Evolutionary conservation across 1,139 yeast genomes (phyloP), one percentile per base, ranked within the genome.

Genomic region (Yamadazyma taylorii): DNA sequence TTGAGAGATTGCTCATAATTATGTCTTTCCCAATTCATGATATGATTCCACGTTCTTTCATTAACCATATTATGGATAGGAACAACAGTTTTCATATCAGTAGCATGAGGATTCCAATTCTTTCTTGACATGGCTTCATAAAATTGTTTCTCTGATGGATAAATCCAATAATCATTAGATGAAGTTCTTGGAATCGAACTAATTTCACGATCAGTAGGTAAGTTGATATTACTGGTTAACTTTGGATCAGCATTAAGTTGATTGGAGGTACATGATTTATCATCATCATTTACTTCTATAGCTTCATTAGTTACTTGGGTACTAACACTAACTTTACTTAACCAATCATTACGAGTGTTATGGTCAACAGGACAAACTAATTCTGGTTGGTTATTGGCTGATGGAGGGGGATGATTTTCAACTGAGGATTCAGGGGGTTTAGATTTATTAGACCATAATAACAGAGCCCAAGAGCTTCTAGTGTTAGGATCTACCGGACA

Each of bases 31-130:
- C 98, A 92, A 52, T 74, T 65, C 52, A 80, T 59, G 24, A 92
- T 88, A 54, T 86, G 90, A 42, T 62, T 63, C 98, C 98, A 92
- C 2, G 95, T 95, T 41, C 88, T 67, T 60, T 92, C 98, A 56
- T 92, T 92, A 23, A 92, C 97, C 24, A 87, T 79, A 55, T 92
- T 92, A 58, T 92, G 98, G 32, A 92, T 84, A 1, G 97, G 97
- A 2, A 92, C 96, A 26, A 92, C 88, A 0, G 94, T 78, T 47
- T 79, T 70, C 97, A 92, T 92, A 55, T 90, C 97, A 7, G 66
- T 61, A 1, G 86, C 85, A 12, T 78, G 67, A 2, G 97, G 97
- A 38, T 81, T 75, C 90, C 95, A 88, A 43, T 85, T 78, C 56
- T 92, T 92, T 43, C 97, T 78, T 50, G 77, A 71, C 97, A 92